Percentiles rank a stretch among this genome's conserved stretches.
phyloP scores from a whole-genome alignment of 345 rosid genomes.

The Eucalyptus erythrocorys region DNA sequence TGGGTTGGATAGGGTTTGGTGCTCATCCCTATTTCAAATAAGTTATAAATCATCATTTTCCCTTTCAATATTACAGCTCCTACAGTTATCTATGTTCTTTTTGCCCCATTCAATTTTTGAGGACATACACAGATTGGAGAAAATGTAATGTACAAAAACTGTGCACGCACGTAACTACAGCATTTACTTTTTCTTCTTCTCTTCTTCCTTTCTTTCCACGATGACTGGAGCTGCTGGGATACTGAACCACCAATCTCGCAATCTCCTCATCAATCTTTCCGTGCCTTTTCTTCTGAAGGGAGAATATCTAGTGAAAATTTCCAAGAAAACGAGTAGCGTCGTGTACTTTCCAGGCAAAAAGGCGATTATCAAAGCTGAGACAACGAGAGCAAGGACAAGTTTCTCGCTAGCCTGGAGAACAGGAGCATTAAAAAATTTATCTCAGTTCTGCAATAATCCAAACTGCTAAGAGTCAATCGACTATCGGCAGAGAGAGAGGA shows the following conservation, averaged over 20 bases:
- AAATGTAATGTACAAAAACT: background rate
- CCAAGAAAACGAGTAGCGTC: slow-evolving; percentile 29
- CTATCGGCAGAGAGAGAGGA: background rate
- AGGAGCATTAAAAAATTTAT: background rate
- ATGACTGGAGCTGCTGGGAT: slow-evolving; percentile 81
- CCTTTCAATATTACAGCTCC: background rate
- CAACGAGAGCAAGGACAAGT: slow-evolving; percentile 34
- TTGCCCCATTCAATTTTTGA: background rate
- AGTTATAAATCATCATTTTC: background rate
- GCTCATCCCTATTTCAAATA: background rate
- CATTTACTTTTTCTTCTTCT: slow-evolving; percentile 42
- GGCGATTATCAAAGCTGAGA: slow-evolving; percentile 27
- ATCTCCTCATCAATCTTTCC: slow-evolving; percentile 58
- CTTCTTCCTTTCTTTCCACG: slow-evolving; percentile 53
- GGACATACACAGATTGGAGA: background rate
- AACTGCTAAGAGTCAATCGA: background rate
- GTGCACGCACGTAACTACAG: background rate
- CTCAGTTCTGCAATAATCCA: background rate
- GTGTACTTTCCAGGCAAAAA: slow-evolving; percentile 50
- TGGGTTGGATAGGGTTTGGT: background rate
- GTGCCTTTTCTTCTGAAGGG: slow-evolving; percentile 59
- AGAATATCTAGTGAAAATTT: slow-evolving; percentile 71
- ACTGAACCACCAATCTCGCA: slow-evolving; percentile 95
- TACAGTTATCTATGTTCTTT: background rate
- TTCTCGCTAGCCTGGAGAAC: slow-evolving; percentile 54